These are phyloP conservation scores for Ulota crispa DNA, from an alignment of 225 moss, liverwort and hornwort genomes.

Conservation along the genomic window DNA sequence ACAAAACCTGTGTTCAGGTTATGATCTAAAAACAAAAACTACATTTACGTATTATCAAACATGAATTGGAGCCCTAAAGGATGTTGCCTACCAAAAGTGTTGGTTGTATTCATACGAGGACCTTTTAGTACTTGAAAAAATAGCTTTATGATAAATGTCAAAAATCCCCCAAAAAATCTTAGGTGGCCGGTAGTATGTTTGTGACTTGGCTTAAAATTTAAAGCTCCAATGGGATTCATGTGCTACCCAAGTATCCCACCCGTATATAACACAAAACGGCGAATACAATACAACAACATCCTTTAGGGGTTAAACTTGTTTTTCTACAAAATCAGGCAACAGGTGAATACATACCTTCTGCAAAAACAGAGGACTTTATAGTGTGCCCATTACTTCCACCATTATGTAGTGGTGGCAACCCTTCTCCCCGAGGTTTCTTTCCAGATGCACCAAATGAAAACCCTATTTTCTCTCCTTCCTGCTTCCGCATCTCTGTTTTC, in stretches of 20 bases:
- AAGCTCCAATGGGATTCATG: too few species aligned
- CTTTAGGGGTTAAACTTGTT: neutral
- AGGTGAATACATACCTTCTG: conserved; percentile 26
- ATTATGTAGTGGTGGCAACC: conserved; percentile 38
- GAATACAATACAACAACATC: too few species aligned
- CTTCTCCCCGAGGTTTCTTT: conserved; percentile 47
- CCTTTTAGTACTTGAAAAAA: too few species aligned
- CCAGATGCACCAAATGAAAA: conserved; percentile 65
- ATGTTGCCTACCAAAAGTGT: too few species aligned
- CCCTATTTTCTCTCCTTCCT: conserved; percentile 69
- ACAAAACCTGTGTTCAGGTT: neutral
- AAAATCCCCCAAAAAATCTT: too few species aligned
- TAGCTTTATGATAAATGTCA: too few species aligned
- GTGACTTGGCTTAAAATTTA: too few species aligned
- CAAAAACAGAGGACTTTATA: conserved; percentile 47
- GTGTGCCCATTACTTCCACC: conserved; percentile 36
- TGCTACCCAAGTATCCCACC: too few species aligned
- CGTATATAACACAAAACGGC: too few species aligned
- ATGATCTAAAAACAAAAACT: neutral
- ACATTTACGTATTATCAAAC: neutral
- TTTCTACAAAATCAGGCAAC: neutral
- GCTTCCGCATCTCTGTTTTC: conserved; percentile 54
- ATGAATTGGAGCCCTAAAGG: neutral
- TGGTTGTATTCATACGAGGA: too few species aligned
- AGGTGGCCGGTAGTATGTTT: too few species aligned